phyloP scores from a whole-genome alignment of 352 stramenopile genomes.

The Hyphochytrium catenoides region DNA sequence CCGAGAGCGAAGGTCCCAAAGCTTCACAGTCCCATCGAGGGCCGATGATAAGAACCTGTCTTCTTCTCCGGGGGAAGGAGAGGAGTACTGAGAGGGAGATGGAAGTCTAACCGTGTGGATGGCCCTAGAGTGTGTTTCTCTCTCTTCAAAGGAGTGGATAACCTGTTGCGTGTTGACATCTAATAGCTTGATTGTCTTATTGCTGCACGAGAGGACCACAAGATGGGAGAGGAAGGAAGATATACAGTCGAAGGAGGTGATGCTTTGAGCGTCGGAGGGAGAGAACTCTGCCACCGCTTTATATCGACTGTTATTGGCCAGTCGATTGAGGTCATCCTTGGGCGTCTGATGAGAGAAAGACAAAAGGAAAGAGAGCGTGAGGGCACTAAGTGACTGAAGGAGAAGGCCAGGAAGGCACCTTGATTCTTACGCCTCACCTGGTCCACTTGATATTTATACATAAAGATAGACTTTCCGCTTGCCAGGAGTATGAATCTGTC shows the following conservation, averaged over 20 bases:
- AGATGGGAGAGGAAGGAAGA: slow-evolving; percentile 54
- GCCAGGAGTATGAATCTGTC: slow-evolving; percentile 55
- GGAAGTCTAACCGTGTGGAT: too few relatives aligned
- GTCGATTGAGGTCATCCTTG: background rate
- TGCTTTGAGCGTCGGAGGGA: slow-evolving; percentile 28
- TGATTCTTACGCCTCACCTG: slow-evolving; percentile 22
- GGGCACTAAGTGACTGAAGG: slow-evolving; percentile 17
- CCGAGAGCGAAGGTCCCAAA: slow-evolving; percentile 62
- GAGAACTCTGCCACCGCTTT: slow-evolving; percentile 30
- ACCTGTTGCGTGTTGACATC: too few relatives aligned
- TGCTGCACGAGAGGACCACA: slow-evolving; percentile 35
- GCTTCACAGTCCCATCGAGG: slow-evolving; percentile 28
- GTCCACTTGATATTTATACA: slow-evolving; percentile 48
- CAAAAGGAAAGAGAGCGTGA: slow-evolving; percentile 13
- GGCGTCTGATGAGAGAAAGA: slow-evolving; percentile 23
- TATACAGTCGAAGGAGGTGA: slow-evolving; percentile 37
- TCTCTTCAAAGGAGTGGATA: too few relatives aligned
- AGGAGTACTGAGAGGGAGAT: too few relatives aligned
- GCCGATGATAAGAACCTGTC: too few relatives aligned
- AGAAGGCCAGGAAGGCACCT: slow-evolving; percentile 5
- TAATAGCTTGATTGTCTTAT: slow-evolving; percentile 39
- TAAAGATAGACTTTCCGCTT: slow-evolving; percentile 24
- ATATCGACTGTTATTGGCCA: slow-evolving; percentile 15
- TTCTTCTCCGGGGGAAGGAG: too few relatives aligned
- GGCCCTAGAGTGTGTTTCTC: too few relatives aligned